Base-by-base conservation (phyloP, 768 basidiomycete species). In the Leccinum imitatum region DNA sequence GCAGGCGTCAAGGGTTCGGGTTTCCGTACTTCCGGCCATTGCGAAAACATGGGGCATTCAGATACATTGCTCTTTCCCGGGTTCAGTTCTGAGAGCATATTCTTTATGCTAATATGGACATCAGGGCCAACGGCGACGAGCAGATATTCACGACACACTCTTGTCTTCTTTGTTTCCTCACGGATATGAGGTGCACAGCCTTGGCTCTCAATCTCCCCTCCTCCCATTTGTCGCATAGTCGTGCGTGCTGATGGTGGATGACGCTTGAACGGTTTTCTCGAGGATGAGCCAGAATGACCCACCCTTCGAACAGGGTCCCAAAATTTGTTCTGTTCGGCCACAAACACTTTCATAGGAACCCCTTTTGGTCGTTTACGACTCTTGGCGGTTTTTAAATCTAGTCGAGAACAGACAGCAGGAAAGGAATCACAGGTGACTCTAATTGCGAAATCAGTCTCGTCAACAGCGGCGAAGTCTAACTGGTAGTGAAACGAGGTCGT, bases 1-100 rank as follows among this genome's bases (percentile, higher is more conserved):
- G 37, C 2, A 9, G 58, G 41, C 6, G 65, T 60, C 33, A 58
- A 27, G 8, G 54, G 52, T 23, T 58, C 56, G 0, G 37, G 25
- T 23, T 48, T 67, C 1, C 19, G 56, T 9, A 60, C 65, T 58
- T 67, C 6, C 0, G 64, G 64, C 13, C 54, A 30, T 8, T 1
- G 19, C 30, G 19, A n/a, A 47, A 66, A 21, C 5, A 5, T 33
- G 10, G 10, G 31, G 10, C 4, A 33, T 11, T 7, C 6, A 25
- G 7, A 13, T 17, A n/a, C 10, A 19, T 21, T 3, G 5, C 11
- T 1, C 5, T 19, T 11, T 11, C 8, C 58, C 53, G 31, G 57
- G n/a, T 54, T 58, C 23, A 47, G 15, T 8, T 50, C 57, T 6
- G 4, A 4, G 15, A 65, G 53, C 21, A 19, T 52, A n/a, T 0